These are phyloP conservation scores for Casuarina glauca DNA, from an alignment of 306 rosid species.

Conservation along the genomic window DNA sequence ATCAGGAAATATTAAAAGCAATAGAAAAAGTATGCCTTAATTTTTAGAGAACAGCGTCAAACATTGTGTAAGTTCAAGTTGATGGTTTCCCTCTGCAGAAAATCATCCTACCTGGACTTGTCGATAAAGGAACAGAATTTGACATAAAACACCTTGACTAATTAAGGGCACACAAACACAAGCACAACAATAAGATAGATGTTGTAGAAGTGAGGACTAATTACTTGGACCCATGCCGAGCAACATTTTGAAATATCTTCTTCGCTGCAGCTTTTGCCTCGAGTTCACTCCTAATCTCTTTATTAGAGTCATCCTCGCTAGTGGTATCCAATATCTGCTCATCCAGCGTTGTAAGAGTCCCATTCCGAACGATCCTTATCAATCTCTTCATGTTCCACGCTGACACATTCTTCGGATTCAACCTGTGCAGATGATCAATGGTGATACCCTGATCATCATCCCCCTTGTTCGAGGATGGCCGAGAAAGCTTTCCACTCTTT, in stretches of 20 bases:
- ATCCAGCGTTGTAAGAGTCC: constrained; percentile 66
- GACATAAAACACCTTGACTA: background rate
- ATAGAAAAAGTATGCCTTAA: background rate
- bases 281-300: constrained; percentile 64
- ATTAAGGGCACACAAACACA: constrained; percentile 3
- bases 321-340: constrained; percentile 57
- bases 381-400: constrained; percentile 98
- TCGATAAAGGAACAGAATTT: background rate
- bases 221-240: constrained; percentile 68
- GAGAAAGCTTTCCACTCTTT: constrained; percentile 43
- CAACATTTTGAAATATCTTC: constrained; percentile 80
- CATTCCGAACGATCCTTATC: constrained; percentile 67
- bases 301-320: constrained; percentile 46
- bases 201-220: constrained; percentile 13
- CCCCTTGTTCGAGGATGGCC: constrained; percentile 38
- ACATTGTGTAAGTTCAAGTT: no score
- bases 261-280: constrained; percentile 85
- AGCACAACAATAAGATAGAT: background rate
- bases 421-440: constrained; percentile 69
- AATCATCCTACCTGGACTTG: background rate
- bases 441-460: constrained; percentile 64
- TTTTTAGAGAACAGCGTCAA: background rate
- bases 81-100: background rate
- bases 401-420: constrained; percentile 73
- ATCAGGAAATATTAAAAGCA: background rate